Evolutionary conservation across 352 stramenopile genomes (phyloP), one percentile per base, ranked within the genome.

Genomic region (Globisporangium lucens): DNA sequence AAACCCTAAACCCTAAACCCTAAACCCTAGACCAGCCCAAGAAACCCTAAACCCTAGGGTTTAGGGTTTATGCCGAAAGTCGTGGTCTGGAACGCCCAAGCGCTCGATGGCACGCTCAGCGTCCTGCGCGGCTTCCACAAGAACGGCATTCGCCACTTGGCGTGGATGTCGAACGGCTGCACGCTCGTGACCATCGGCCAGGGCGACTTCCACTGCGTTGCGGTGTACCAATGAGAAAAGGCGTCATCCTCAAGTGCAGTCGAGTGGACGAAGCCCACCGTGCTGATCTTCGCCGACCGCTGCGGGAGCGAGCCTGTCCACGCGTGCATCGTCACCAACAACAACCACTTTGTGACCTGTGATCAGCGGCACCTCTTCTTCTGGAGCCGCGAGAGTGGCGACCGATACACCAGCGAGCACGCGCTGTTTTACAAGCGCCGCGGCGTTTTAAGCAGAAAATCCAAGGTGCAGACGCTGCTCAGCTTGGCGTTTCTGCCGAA

Each of bases 161-260:
- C 82, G 12, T 95, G 85, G 85, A 84, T 89, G 74, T 68, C 80
- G n/a, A 89, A 85, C 30, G 84, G 86, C 35, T 75, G 83, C 13
- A 86, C 78, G 10, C 75, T 95, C 20, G 72, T 93, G 24, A 87
- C 73, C 7, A 68, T 95, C 35, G 87, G 87, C 0, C 75, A 91
- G 62, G 87, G 93, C 35, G 68, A 80, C 29, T 83, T 83, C 59
- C 79, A 94, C 49, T 89, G 83, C 36, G 75, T 94, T 38, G 83
- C 85, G 3, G 75, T 95, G 7, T 94, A 94, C 66, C 85, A 95
- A 63, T 95, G 87, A 85, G 75, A 77, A 33, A 75, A 72, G 58
- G 6, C 13, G 15, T 8, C 46, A 29, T 20, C 53, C 13, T 4
- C 15, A 33, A 35, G 71, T 6, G 24, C 57, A 7, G 38, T 87